Percentiles rank a stretch among this genome's conserved stretches.
Conservation (phyloP, 768 basidiomycete species). For the Cyclocybe cylindracea region DNA sequence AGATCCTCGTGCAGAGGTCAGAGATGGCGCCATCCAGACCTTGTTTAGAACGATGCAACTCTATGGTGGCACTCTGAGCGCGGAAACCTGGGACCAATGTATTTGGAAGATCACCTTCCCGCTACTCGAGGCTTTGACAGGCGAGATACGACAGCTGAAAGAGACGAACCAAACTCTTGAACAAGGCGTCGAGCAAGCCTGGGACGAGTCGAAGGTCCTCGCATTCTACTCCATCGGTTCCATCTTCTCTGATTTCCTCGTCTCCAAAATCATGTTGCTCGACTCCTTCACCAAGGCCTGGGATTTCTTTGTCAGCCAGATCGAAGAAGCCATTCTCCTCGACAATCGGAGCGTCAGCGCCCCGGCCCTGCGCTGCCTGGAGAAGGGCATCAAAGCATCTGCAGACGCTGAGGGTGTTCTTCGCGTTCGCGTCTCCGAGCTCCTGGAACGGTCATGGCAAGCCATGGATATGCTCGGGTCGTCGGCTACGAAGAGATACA, state of each 20-base stretch:
- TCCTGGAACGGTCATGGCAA: constrained; percentile 68
- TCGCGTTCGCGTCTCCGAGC: constrained; percentile 42
- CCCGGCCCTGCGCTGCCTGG: constrained; percentile 82
- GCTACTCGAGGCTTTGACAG: constrained; percentile 69
- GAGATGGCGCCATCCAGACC: constrained; percentile 93
- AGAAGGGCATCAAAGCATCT: constrained; percentile 72
- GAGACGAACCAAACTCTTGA: constrained; percentile 20
- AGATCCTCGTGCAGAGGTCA: constrained; percentile 83
- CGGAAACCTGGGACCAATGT: constrained; percentile 86
- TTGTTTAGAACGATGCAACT: constrained; percentile 92
- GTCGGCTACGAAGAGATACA: constrained; percentile 27
- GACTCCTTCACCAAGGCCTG: constrained; percentile 71
- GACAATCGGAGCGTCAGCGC: constrained; percentile 75
- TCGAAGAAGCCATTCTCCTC: constrained; percentile 68
- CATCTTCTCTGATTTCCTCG: constrained; percentile 80
- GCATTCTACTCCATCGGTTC: constrained; percentile 83
- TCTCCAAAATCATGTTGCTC: constrained; percentile 71
- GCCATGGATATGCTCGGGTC: constrained; percentile 68
- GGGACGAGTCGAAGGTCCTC: constrained; percentile 88
- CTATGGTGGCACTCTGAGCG: constrained; percentile 84
- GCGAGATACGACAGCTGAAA: constrained; percentile 49
- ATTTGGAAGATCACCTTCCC: constrained; percentile 93
- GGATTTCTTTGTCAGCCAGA: constrained; percentile 69
- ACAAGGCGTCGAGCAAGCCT: constrained; percentile 45
- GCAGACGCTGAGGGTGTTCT: constrained; percentile 40